Evolutionary conservation across 176 grass and related monocot genomes (phyloP), one percentile per base, ranked within the genome.

Genomic region (Oryza glaberrima): DNA sequence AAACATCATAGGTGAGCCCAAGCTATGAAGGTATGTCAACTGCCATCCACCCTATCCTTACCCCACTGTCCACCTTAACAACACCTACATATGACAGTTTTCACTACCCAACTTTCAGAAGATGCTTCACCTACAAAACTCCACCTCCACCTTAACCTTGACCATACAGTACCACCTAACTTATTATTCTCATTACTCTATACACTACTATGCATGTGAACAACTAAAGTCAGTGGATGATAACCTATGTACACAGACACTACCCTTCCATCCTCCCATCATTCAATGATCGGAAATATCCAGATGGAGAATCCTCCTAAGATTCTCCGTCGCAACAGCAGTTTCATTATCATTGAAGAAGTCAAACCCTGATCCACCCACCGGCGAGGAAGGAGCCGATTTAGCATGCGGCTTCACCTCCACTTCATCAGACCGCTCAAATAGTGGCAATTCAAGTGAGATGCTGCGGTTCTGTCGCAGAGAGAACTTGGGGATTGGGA

Each of bases 301-400:
- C 68, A 96, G 79, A 78, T 91, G 86, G 81, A 96, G 94, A 80
- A 96, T 93, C 86, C 83, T 91, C 69, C 91, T 93, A 65, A 96
- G 89, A 83, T 96, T 96, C 91, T 96, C 91, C 0, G 94, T 96
- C 3, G 89, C 94, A 35, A 88, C 71, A 23, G 84, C 82, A 78
- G 81, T 77, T 38, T 83, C 83, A 28, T 75, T 69, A 61, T 83
- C 81, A 11, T 65, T 79, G 75, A 86, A 85, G 80, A 96, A 93
- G 43, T 76, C 76, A 85, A 26, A 28, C 1, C 69, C 70, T 7
- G 77, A 86, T 22, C 83, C 88, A 75, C 86, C 75, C 52, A 87
- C 81, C 0, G 94, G 94, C 32, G 94, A 96, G 74, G 94, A 89
- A 67, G 94, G 94, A 10, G 88, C 94, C 2, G 94, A 96, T 79